Evolutionary conservation across 257 asterid species (phyloP).

Genomic region (Fraxinus anomala): DNA sequence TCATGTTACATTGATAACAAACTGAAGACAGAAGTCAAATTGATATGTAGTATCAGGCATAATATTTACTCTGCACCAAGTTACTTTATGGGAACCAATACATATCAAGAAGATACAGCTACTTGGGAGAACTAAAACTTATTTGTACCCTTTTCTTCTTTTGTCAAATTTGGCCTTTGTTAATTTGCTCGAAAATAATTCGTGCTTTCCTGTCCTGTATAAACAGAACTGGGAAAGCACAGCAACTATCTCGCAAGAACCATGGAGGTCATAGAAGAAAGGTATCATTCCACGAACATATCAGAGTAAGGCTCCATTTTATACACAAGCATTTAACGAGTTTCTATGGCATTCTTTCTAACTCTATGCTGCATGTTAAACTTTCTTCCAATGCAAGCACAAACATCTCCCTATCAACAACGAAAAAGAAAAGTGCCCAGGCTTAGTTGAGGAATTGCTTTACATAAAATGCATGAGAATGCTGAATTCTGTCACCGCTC

Average conservation of each 20-base stretch:
- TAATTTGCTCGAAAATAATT: not conserved
- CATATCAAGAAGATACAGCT: no score
- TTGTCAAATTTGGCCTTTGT: not conserved
- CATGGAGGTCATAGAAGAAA: constrained; percentile 48
- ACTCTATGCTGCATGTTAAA: not conserved
- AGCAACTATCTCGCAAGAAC: constrained; percentile 32
- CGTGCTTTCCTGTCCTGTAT: not conserved
- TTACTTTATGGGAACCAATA: no score
- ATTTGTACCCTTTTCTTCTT: not conserved
- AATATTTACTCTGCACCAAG: no score
- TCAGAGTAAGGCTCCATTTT: constrained; percentile 34
- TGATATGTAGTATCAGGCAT: no score
- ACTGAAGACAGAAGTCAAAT: not conserved
- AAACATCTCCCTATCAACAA: not conserved
- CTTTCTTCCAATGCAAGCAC: not conserved
- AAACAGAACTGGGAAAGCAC: constrained; percentile 34
- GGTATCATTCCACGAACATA: constrained; percentile 49
- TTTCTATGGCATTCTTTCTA: not conserved
- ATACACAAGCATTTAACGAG: not conserved
- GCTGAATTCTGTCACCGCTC: no score
- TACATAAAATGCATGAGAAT: no score
- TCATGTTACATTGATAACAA: not conserved
- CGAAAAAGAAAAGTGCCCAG: no score
- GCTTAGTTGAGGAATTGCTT: not conserved
- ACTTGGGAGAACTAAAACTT: no score